Conservation (phyloP, 208 protist genomes). For the Wallacemonas sp. region DNA sequence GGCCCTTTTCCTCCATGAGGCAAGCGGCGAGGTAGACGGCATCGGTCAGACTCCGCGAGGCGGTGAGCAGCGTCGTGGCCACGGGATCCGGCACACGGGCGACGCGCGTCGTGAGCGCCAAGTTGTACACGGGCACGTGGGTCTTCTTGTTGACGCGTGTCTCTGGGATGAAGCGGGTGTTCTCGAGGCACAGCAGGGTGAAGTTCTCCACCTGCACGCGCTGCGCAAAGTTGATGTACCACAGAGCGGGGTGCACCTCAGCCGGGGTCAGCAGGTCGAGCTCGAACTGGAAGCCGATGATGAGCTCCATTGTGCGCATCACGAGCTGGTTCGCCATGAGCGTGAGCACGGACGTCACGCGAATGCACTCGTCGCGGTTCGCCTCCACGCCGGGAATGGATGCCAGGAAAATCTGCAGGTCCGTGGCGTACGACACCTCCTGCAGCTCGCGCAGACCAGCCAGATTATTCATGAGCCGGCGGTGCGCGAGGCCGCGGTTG, state of each 20-base stretch:
- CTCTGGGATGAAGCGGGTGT: slow-evolving; percentile 58
- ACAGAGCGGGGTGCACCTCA: slow-evolving; percentile 70
- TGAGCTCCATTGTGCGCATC: slow-evolving; percentile 66
- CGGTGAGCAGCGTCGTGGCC: slow-evolving; percentile 46
- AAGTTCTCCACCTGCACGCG: slow-evolving; percentile 72
- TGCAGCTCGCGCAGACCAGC: slow-evolving; percentile 53
- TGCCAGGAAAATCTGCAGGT: slow-evolving; percentile 71
- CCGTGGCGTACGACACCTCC: slow-evolving; percentile 66
- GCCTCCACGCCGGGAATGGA: slow-evolving; percentile 44
- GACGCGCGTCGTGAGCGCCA: slow-evolving; percentile 70
- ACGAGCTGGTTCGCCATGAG: slow-evolving; percentile 68
- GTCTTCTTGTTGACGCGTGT: slow-evolving; percentile 80
- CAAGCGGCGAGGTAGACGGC: slow-evolving; percentile 64
- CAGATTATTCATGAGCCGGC: slow-evolving; percentile 72
- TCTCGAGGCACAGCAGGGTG: slow-evolving; percentile 44
- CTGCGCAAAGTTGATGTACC: slow-evolving; percentile 77
- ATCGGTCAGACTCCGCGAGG: slow-evolving; percentile 60
- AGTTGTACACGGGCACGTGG: slow-evolving; percentile 71
- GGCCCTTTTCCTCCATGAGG: slow-evolving; percentile 67
- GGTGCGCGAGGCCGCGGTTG: slow-evolving; percentile 81
- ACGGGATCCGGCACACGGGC: slow-evolving; percentile 34
- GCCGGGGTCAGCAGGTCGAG: slow-evolving; percentile 72
- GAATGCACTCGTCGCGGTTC: slow-evolving; percentile 32
- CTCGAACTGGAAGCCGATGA: slow-evolving; percentile 71
- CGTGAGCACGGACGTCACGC: slow-evolving; percentile 54